phyloP scores from a whole-genome alignment of 2,329 filamentous ascomycete genomes.

The Dendrostoma leiphaemia region DNA sequence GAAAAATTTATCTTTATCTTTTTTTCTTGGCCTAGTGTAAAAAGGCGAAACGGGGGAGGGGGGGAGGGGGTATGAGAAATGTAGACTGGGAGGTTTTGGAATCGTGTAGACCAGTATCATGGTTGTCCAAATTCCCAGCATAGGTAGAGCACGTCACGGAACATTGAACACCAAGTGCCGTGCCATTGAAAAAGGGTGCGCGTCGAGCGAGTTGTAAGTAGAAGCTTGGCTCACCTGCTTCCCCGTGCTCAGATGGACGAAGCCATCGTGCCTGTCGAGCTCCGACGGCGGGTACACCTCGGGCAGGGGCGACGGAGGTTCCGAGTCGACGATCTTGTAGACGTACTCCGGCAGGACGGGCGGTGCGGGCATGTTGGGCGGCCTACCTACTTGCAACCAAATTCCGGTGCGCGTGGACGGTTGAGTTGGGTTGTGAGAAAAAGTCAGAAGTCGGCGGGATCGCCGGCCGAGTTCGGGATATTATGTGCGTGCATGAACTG shows the following conservation, averaged over 20 bases:
- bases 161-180: too few relatives aligned
- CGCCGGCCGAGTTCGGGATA: too few relatives aligned
- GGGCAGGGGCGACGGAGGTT: slow-evolving; percentile 53
- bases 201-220: not conserved
- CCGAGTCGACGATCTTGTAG: slow-evolving; percentile 59
- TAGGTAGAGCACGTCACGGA: too few relatives aligned
- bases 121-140: too few relatives aligned
- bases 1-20: too few relatives aligned
- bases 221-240: slow-evolving; percentile 41
- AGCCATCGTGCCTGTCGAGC: slow-evolving; percentile 59
- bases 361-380: slow-evolving; percentile 21
- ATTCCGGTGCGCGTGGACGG: too few relatives aligned
- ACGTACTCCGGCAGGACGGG: slow-evolving; percentile 41
- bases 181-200: too few relatives aligned
- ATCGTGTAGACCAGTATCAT: too few relatives aligned
- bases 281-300: slow-evolving; percentile 54
- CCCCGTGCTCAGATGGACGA: slow-evolving; percentile 59
- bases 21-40: too few relatives aligned
- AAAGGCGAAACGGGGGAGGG: not conserved
- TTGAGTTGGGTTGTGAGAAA: not conserved
- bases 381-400: too few relatives aligned
- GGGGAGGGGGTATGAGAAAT: not conserved
- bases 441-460: not conserved
- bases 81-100: not conserved
- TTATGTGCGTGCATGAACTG: too few relatives aligned